Conservation (phyloP, 257 asterid species). For the Scutellaria barbata region DNA sequence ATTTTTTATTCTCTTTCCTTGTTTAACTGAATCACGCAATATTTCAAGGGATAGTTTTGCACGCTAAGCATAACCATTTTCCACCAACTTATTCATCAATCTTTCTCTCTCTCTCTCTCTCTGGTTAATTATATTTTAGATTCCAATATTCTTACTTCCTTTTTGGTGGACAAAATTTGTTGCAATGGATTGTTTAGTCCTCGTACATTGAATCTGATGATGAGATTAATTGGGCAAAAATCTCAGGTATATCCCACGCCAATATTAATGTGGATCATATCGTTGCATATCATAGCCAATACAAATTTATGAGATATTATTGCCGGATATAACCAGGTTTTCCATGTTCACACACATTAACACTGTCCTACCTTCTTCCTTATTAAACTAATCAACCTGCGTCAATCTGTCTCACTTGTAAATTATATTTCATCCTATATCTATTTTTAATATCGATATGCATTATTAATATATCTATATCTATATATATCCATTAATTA, state of each 20-base stretch:
- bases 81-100: background rate
- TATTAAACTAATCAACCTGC: too few relatives aligned
- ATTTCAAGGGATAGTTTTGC: conserved; percentile 29
- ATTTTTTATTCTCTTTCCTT: background rate
- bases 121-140: too few relatives aligned
- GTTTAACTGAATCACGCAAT: conserved; percentile 26
- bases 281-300: background rate
- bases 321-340: conserved; percentile 10
- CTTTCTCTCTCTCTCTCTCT: conserved; percentile 10
- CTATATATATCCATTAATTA: too few relatives aligned
- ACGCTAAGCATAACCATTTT: conserved; percentile 31
- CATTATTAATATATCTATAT: too few relatives aligned
- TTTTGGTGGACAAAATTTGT: conserved; percentile 25
- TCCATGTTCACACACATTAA: conserved; percentile 32
- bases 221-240: background rate
- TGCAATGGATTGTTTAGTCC: conserved; percentile 28
- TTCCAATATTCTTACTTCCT: background rate
- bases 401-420: too few relatives aligned
- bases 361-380: background rate
- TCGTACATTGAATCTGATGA: conserved; percentile 28
- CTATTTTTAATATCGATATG: too few relatives aligned
- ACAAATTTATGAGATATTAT: background rate
- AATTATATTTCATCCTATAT: too few relatives aligned
- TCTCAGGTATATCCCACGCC: conserved; percentile 10
- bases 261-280: conserved; percentile 5